Evolutionary conservation across 495 filamentous ascomycete species (phyloP), one percentile per base, ranked within the genome.

Genomic region (Letharia columbiana): DNA sequence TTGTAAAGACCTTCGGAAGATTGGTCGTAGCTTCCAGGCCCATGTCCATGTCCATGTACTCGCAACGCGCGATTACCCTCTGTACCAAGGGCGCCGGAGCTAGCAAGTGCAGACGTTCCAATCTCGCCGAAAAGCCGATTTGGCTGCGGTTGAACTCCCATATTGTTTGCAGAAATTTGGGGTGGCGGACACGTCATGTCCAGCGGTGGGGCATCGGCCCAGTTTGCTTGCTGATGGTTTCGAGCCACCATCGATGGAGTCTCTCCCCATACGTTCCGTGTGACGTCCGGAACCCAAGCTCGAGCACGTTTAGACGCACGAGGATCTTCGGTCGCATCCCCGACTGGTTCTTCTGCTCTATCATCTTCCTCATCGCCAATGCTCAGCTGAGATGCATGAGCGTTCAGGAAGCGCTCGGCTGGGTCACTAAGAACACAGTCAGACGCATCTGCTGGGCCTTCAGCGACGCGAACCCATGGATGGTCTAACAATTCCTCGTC

Each of bases 101-200:
- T 92, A 31, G 84, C 81, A 5, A 94, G 73, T 15, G 84, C 87
- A 10, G 90, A 90, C 17, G 79, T 73, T 37, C 84, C 85, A 60
- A 96, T 87, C 74, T 96, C 91, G 1, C 92, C 91, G 76, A 93
- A 96, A 5, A 96, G 79, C 40, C 87, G 85, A 61, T 76, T 75
- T 17, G 74, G 61, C 11, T 72, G 70, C 47, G 77, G 74, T 12
- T 63, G 67, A 54, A 33, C 35, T 52, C 31, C 39, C 33, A 49
- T 40, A 28, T n/a, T 50, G 1, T 23, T 18, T 7, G 3, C 54
- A 9, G 15, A 6, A 8, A 57, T 37, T 2, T 10, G 20, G 0
- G 44, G 58, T 28, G 64, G 58, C 7, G 64, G 57, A 28, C 39
- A 7, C 18, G n/a, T 12, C 47, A 61, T n/a, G 12, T 52, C 41